Evolutionary conservation across 768 basidiomycete genomes (phyloP).

Genomic region (Russula abietina): DNA sequence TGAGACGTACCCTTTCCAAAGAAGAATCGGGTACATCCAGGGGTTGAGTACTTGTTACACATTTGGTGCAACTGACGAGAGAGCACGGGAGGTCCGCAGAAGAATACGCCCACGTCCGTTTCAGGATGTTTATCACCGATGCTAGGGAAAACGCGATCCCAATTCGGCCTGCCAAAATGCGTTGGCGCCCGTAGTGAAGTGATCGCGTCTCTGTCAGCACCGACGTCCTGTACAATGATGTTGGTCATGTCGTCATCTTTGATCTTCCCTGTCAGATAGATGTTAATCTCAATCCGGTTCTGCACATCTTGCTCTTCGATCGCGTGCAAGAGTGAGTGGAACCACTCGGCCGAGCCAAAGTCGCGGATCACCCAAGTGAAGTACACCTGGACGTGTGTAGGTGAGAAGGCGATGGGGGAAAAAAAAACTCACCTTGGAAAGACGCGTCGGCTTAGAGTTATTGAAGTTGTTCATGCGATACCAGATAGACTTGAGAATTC

Average conservation of each 20-base stretch:
- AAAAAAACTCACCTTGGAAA: slow-evolving; percentile 60
- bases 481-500: slow-evolving; percentile 88
- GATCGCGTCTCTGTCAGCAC: slow-evolving; percentile 87
- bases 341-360: slow-evolving; percentile 86
- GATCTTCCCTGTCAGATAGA: slow-evolving; percentile 86
- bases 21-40: slow-evolving; percentile 78
- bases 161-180: slow-evolving; percentile 87
- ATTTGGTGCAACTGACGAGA: slow-evolving; percentile 68
- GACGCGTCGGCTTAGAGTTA: slow-evolving; percentile 64
- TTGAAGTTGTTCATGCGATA: slow-evolving; percentile 92
- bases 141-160: slow-evolving; percentile 67
- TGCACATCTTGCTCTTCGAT: slow-evolving; percentile 89
- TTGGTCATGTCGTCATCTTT: slow-evolving; percentile 93
- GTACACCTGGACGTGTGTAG: slow-evolving; percentile 46
- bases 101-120: slow-evolving; percentile 90
- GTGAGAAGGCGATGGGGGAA: neutral
- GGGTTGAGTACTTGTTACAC: slow-evolving; percentile 80
- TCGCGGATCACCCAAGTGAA: slow-evolving; percentile 96
- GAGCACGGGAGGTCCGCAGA: slow-evolving; percentile 76
- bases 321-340: slow-evolving; percentile 88
- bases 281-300: slow-evolving; percentile 87
- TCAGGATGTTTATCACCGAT: slow-evolving; percentile 79
- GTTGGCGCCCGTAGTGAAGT: slow-evolving; percentile 86
- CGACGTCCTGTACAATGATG: slow-evolving; percentile 89
- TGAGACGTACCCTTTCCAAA: slow-evolving; percentile 68